Evolutionary conservation across 1,139 yeast species (phyloP), one percentile per base, ranked within the genome.

Genomic region (Zygosaccharomyces sapae): DNA sequence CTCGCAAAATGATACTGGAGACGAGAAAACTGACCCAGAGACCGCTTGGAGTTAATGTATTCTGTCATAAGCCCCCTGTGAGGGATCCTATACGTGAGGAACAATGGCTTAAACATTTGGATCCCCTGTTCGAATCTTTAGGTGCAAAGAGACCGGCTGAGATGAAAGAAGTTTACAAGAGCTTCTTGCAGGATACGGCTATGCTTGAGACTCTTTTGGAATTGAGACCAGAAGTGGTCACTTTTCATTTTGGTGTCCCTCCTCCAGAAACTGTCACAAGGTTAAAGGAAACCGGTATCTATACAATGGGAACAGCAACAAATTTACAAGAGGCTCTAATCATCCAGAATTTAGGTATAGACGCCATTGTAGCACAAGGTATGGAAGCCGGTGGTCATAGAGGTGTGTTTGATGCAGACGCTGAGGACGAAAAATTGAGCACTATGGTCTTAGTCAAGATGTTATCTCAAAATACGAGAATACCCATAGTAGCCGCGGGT

Each of bases 311-410:
- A 1, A 58, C 72, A 5, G 75, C 71, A 0, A 76, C 80, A 0
- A 71, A 72, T 3, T 54, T 71, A 0, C 54, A 56, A 2, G 81
- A 77, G 55, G 75, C 73, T 0, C 41, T 55, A 10, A 54, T 67
- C 5, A 22, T 62, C 3, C 59, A 59, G 0, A 38, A 53, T 0
- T 13, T 33, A 4, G 68, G 66, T 0, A 67, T 69, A 7, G 75
- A 74, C 54, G 80, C 76, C 3, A 59, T 76, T 4, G 62, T 74
- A 2, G 62, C 71, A 31, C 81, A 77, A 59, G 80, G 81, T 0
- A 71, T 67, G 57, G 80, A 76, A 56, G 81, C 81, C 2, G 81
- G 81, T 37, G 81, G 81, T 0, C 81, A 77, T 55, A 58, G 81
- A 33, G 81, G 81, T 1, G 71, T 71, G 48, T 38, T 47, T 24